Evolutionary conservation across 495 filamentous ascomycete genomes (phyloP).

Genomic region (Penicillium flavigenum): DNA sequence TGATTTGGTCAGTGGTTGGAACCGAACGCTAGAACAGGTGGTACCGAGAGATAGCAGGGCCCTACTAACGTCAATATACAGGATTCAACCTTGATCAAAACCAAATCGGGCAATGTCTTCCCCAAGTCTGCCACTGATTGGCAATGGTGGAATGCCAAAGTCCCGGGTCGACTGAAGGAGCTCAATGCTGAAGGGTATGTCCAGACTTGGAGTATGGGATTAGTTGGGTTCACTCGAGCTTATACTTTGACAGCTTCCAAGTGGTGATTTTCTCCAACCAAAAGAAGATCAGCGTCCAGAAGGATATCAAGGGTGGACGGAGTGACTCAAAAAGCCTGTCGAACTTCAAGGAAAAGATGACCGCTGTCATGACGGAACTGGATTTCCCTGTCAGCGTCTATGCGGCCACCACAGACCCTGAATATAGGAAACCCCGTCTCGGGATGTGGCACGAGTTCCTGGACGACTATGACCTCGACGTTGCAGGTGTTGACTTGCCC

Average conservation of each 20-base stretch:
- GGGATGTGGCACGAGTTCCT: conserved; percentile 90
- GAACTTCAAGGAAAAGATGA: conserved; percentile 77
- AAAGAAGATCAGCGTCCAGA: conserved; percentile 69
- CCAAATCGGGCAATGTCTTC: conserved; percentile 78
- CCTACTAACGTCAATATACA: conserved; percentile 30
- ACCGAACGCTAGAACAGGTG: not conserved
- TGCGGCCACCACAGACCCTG: conserved; percentile 77
- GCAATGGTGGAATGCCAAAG: conserved; percentile 86
- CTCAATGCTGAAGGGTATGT: conserved; percentile 70
- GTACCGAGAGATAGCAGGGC: not conserved
- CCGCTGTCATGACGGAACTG: conserved; percentile 65
- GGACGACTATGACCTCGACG: conserved; percentile 67
- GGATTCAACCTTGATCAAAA: conserved; percentile 85
- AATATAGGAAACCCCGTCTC: conserved; percentile 78
- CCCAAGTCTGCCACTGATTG: conserved; percentile 72
- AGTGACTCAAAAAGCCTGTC: conserved; percentile 60
- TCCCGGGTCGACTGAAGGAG: conserved; percentile 62
- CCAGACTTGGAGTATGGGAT: not conserved
- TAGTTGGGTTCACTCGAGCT: not conserved
- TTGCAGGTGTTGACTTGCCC: conserved; percentile 61
- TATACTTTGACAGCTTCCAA: conserved; percentile 55
- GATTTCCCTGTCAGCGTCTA: conserved; percentile 78
- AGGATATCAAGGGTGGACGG: conserved; percentile 68
- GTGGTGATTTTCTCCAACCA: conserved; percentile 87
- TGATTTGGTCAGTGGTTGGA: conserved; percentile 66